phyloP scores from a whole-genome alignment of 768 basidiomycete genomes.

The Boletus pseudopeckii region DNA sequence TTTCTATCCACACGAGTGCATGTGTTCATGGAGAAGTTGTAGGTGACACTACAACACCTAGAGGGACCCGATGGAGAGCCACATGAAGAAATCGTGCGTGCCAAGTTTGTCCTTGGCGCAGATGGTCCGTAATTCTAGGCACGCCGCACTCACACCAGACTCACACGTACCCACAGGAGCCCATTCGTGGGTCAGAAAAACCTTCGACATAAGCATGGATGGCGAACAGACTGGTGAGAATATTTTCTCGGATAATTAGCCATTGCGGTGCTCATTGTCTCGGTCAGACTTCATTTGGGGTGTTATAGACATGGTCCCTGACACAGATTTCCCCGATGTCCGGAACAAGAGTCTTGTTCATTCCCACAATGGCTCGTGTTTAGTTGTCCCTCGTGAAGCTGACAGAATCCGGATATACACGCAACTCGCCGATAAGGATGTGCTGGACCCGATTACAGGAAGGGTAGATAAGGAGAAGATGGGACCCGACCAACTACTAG shows the following conservation, averaged over 20 bases:
- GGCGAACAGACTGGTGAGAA: conserved; percentile 59
- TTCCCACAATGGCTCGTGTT: conserved; percentile 46
- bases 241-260: background rate
- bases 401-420: conserved; percentile 50
- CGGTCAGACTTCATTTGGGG: conserved; percentile 41
- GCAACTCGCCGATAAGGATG: conserved; percentile 42
- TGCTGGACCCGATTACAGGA: conserved; percentile 37
- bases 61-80: conserved; percentile 31
- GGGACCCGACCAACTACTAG: conserved; percentile 39
- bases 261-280: background rate
- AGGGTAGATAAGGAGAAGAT: conserved; percentile 40
- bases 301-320: conserved; percentile 44
- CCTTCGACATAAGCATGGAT: conserved; percentile 63
- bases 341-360: conserved; percentile 48
- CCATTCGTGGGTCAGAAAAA: conserved; percentile 80
- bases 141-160: background rate
- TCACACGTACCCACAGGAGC: conserved; percentile 47
- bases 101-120: conserved; percentile 73
- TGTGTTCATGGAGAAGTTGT: background rate
- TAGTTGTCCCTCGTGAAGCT: conserved; percentile 50
- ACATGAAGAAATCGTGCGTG: conserved; percentile 54
- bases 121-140: conserved; percentile 48
- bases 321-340: conserved; percentile 54
- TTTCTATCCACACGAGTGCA: background rate
- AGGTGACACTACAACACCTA: conserved; percentile 22